Evolutionary conservation across 805 yeast species (phyloP).

Genomic region (Kurtzmaniella cleridarum): DNA sequence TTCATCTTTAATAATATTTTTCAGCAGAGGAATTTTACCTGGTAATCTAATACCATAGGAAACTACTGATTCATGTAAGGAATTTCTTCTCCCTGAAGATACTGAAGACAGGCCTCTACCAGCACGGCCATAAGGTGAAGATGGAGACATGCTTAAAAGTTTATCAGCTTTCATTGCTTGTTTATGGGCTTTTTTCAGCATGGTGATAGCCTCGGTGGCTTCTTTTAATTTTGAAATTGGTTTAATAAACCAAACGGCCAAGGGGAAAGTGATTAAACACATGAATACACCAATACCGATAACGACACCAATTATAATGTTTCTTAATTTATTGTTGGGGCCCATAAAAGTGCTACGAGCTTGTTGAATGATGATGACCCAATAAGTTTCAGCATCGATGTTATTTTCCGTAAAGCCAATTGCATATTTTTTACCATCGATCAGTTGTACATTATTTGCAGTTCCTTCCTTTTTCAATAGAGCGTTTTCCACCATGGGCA

Average conservation of each 20-base stretch:
- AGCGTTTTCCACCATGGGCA: conserved; percentile 24
- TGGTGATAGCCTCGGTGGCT: conserved; percentile 71
- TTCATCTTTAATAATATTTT: conserved; percentile 68
- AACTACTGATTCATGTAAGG: conserved; percentile 26
- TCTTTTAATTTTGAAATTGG: conserved; percentile 76
- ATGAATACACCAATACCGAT: conserved; percentile 72
- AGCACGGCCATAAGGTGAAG: conserved; percentile 16
- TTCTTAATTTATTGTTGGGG: conserved; percentile 57
- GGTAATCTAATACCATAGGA: conserved; percentile 38
- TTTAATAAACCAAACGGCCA: conserved; percentile 78
- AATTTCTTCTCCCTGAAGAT: neutral
- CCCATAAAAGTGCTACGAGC: conserved; percentile 49
- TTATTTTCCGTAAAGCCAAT: conserved; percentile 28
- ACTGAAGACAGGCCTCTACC: conserved; percentile 19
- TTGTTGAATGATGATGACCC: conserved; percentile 79
- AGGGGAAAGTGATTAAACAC: conserved; percentile 70
- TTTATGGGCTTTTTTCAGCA: conserved; percentile 25
- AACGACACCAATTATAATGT: conserved; percentile 72
- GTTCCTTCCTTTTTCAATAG: conserved; percentile 22
- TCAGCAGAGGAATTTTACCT: conserved; percentile 27
- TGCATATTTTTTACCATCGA: conserved; percentile 22
- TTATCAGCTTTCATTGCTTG: conserved; percentile 12
- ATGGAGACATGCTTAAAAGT: neutral
- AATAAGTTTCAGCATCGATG: conserved; percentile 33
- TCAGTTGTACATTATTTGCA: conserved; percentile 18